A percentile compares a stretch with the other conserved stretches of the same genome.
phyloP scores from a whole-genome alignment of 495 filamentous ascomycete species.

The Daldinia decipiens region DNA sequence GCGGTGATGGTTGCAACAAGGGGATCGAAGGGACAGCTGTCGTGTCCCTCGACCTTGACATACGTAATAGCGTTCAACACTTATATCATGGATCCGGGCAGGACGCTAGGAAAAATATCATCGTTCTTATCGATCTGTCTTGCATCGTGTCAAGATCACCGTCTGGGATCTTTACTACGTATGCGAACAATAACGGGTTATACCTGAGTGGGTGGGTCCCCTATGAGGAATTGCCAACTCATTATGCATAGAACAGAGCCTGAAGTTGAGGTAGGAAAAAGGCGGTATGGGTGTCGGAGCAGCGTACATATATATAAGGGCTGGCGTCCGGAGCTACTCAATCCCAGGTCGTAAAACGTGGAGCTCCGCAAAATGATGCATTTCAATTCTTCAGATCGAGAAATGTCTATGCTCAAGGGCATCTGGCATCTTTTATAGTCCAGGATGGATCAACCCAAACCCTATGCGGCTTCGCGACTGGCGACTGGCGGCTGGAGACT shows the following conservation, averaged over 20 bases:
- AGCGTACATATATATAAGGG: slow-evolving; percentile 43
- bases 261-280: slow-evolving; percentile 49
- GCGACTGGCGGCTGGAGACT: slow-evolving; percentile 44
- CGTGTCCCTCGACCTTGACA: slow-evolving; percentile 23
- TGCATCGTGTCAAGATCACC: slow-evolving; percentile 38
- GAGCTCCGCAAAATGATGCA: slow-evolving; percentile 30
- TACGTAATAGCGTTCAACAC: slow-evolving; percentile 24
- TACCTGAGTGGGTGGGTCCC: slow-evolving; percentile 47
- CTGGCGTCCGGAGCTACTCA: slow-evolving; percentile 37
- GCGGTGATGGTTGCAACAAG: slow-evolving; percentile 31
- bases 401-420: not conserved
- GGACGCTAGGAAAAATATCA: slow-evolving; percentile 16
- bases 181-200: slow-evolving; percentile 44
- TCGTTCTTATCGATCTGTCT: slow-evolving; percentile 20
- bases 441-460: slow-evolving; percentile 21
- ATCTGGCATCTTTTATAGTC: slow-evolving; percentile 30
- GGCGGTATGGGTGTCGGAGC: slow-evolving; percentile 46
- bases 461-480: slow-evolving; percentile 43
- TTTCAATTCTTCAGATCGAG: slow-evolving; percentile 28
- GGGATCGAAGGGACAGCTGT: slow-evolving; percentile 19
- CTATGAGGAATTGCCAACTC: slow-evolving; percentile 54
- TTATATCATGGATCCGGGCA: slow-evolving; percentile 19
- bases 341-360: slow-evolving; percentile 24
- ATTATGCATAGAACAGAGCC: slow-evolving; percentile 53
- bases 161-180: slow-evolving; percentile 31